phyloP scores from a whole-genome alignment of 306 rosid genomes.

The Chamaecrista fasciculata region DNA sequence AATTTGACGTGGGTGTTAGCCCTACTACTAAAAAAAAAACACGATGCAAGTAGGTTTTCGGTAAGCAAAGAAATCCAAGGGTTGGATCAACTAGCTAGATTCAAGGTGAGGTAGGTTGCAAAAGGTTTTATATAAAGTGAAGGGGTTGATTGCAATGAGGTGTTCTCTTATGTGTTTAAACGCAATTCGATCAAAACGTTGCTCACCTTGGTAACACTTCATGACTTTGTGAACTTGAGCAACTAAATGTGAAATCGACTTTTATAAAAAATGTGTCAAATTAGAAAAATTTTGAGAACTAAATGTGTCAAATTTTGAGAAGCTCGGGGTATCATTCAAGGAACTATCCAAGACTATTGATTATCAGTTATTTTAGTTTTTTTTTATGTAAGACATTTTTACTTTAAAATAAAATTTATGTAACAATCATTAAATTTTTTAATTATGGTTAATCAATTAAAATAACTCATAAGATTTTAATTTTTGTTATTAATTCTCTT shows the following conservation, averaged over 20 bases:
- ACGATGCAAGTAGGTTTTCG: not conserved
- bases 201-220: not conserved
- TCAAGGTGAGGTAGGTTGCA: not conserved
- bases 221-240: not conserved
- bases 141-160: not conserved
- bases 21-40: not conserved
- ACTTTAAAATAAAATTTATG: no score
- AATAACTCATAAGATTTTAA: no score
- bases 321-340: no score
- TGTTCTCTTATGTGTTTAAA: not conserved
- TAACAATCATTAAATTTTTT: no score
- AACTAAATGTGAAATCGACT: not conserved
- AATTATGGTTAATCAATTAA: no score
- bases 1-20: not conserved
- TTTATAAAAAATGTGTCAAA: no score
- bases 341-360: no score
- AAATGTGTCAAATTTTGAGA: no score
- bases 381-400: no score
- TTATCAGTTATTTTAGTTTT: no score
- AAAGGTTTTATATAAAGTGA: not conserved
- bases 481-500: no score
- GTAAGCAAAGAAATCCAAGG: not conserved
- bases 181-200: not conserved
- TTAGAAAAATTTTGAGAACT: no score
- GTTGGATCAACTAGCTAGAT: not conserved